Base-by-base conservation (phyloP, 495 filamentous ascomycete species). In the Parachaetomium inaequale region DNA sequence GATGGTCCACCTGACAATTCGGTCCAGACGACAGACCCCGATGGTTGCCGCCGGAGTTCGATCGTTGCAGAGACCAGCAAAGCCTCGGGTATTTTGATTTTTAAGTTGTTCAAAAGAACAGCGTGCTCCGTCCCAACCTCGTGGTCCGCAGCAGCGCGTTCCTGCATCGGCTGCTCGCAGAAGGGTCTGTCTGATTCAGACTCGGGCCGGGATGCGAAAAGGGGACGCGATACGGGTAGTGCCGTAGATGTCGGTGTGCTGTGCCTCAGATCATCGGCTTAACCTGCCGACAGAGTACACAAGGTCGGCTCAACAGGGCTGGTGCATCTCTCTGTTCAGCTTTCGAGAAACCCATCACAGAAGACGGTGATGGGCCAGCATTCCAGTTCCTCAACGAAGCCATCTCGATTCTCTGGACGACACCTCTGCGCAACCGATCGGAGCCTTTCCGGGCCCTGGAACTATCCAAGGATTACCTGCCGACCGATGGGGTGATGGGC, bases 1-100 rank as follows among this genome's bases (percentile, higher is more conserved):
- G 29, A 29, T 23, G 29, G 32, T 43, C 56, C 55, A 66, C 61
- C 60, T 61, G 62, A 63, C 60, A 32, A 26, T 26, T 50, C 19
- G 14, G 25, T 55, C 45, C 36, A 45, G 61, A 66, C 34, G 49
- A 55, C 43, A 25, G 23, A 1, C 10, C 38, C 55, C 21, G 45
- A 58, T 26, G 34, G 11, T 55, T 42, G 52, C 52, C 43, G 43
- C 21, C 12, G 17, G n/a, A 40, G 36, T 2, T 40, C 36, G 12
- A 17, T 11, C 43, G 23, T 46, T 23, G 7, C n/a, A 21, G 10
- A 21, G 11, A 12, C 19, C 3, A 11, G 19, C 19, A 46, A 21
- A 46, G 43, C n/a, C n/a, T n/a, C n/a, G n/a, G n/a, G n/a, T n/a
- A n/a, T n/a, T n/a, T n/a, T n/a, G n/a, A n/a, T n/a, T n/a, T n/a